phyloP scores from a whole-genome alignment of 106 monocot species.

The Apostasia shenzhenica region DNA sequence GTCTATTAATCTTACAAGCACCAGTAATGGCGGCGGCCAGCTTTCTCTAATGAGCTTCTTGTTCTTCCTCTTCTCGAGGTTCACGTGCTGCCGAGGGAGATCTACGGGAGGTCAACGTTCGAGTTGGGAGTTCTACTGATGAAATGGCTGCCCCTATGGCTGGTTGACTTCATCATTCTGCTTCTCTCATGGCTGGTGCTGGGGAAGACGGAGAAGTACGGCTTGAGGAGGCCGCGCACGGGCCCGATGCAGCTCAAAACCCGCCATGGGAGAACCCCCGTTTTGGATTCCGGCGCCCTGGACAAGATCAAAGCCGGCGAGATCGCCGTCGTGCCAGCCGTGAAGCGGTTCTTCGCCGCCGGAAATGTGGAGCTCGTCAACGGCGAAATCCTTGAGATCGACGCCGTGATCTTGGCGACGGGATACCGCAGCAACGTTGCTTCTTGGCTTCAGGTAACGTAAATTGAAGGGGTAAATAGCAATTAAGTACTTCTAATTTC shows the following conservation, averaged over 20 bases:
- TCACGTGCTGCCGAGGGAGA: conserved; percentile 29
- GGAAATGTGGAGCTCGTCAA: conserved; percentile 23
- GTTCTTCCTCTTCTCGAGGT: conserved; percentile 12
- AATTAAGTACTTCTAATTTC: neutral
- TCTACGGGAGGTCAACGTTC: conserved; percentile 23
- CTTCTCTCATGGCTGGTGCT: conserved; percentile 20
- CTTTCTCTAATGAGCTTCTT: neutral
- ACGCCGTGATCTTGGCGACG: conserved; percentile 21
- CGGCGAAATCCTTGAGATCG: conserved; percentile 8
- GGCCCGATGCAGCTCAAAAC: conserved; percentile 34
- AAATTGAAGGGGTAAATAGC: neutral
- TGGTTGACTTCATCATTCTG: conserved; percentile 20
- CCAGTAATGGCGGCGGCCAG: neutral
- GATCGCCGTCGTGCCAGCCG: conserved; percentile 26
- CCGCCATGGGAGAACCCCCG: conserved; percentile 26
- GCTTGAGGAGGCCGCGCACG: conserved; percentile 14
- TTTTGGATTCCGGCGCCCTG: conserved; percentile 28
- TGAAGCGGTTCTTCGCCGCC: conserved; percentile 17
- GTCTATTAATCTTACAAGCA: too few relatives aligned
- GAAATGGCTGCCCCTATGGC: conserved; percentile 28
- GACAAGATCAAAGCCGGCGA: conserved; percentile 19
- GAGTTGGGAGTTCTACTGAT: conserved; percentile 17
- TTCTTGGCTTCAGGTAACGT: conserved; percentile 29
- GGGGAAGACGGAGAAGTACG: conserved; percentile 24
- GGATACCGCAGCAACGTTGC: conserved; percentile 34